These are phyloP conservation scores for Babesia divergens DNA, from an alignment of 169 alveolate species.

Conservation along the genomic window DNA sequence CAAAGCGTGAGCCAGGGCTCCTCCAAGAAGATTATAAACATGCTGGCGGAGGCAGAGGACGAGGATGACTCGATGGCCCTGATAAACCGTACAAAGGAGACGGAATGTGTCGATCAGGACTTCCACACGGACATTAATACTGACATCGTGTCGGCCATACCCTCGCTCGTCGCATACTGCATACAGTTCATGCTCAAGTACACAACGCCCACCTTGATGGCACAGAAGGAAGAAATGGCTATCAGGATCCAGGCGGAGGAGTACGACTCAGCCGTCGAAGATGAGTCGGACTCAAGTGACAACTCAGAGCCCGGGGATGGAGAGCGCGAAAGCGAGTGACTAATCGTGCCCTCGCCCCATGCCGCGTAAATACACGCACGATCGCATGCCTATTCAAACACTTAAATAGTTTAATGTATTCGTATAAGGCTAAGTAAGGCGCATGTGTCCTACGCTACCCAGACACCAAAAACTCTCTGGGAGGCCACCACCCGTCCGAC, in stretches of 20 bases:
- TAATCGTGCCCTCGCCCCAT: too few species aligned
- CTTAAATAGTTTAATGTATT: too few species aligned
- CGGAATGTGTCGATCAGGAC: constrained; percentile 26
- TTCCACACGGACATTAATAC: constrained; percentile 44
- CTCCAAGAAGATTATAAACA: constrained; percentile 18
- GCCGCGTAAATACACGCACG: too few species aligned
- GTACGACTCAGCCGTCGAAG: constrained; percentile 18
- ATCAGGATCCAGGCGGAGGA: constrained; percentile 51
- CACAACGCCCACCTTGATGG: constrained; percentile 37
- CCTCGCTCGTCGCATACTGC: constrained; percentile 62
- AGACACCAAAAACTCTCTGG: too few species aligned
- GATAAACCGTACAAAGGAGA: constrained; percentile 50
- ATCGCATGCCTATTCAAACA: too few species aligned
- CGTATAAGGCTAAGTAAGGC: too few species aligned
- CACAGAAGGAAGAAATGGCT: constrained; percentile 43
- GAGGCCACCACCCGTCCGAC: too few species aligned
- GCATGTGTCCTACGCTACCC: too few species aligned
- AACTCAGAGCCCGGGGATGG: constrained; percentile 15
- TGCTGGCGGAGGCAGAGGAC: constrained; percentile 65
- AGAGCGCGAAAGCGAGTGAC: constrained; percentile 25
- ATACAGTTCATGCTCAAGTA: constrained; percentile 48
- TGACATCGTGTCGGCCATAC: constrained; percentile 52
- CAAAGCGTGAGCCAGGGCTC: background rate
- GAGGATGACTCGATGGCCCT: constrained; percentile 67
- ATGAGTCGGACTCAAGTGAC: constrained; percentile 2